A percentile compares a stretch with the other conserved stretches of the same genome.
Evolutionary conservation across 768 basidiomycete genomes (phyloP).

Genomic region (Pulveroboletus sp.): DNA sequence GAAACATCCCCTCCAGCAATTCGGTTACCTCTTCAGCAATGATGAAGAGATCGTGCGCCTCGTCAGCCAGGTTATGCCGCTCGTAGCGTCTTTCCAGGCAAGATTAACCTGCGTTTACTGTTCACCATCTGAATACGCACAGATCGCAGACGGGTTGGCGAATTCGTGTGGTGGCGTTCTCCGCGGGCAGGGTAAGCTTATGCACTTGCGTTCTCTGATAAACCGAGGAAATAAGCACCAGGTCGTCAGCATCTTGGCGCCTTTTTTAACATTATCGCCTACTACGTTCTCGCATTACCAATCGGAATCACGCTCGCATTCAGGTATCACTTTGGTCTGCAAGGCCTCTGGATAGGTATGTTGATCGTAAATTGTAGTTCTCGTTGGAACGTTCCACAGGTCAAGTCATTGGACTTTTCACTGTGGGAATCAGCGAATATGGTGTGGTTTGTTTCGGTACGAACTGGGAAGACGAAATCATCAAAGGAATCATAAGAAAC

Average conservation of each 20-base stretch:
- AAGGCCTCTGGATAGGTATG: conserved; percentile 51
- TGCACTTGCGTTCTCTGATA: no score
- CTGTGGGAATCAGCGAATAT: conserved; percentile 69
- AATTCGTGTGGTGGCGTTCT: conserved; percentile 49
- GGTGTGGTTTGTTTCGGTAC: conserved; percentile 52
- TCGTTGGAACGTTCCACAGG: conserved; percentile 45
- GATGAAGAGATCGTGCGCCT: conserved; percentile 49
- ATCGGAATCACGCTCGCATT: conserved; percentile 52
- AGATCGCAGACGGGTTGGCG: conserved; percentile 51
- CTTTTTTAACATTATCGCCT: conserved; percentile 66
- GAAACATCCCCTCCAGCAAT: conserved; percentile 35
- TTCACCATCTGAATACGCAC: not conserved
- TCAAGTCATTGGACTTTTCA: conserved; percentile 68
- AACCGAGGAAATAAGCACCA: conserved; percentile 13
- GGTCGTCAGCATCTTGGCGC: conserved; percentile 69
- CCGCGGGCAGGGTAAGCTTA: conserved; percentile 43
- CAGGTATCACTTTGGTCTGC: conserved; percentile 39
- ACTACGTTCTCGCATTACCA: conserved; percentile 52
- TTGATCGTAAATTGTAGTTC: no score
- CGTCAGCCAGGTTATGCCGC: conserved; percentile 49
- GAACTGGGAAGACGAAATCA: conserved; percentile 45
- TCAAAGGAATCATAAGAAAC: conserved; percentile 38
- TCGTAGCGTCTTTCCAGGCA: conserved; percentile 54
- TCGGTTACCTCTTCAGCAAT: conserved; percentile 67
- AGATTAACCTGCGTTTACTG: not conserved